A percentile compares a stretch with the other conserved stretches of the same genome.
Evolutionary conservation across 768 basidiomycete species (phyloP).

Genomic region (Auriscalpium orientale): DNA sequence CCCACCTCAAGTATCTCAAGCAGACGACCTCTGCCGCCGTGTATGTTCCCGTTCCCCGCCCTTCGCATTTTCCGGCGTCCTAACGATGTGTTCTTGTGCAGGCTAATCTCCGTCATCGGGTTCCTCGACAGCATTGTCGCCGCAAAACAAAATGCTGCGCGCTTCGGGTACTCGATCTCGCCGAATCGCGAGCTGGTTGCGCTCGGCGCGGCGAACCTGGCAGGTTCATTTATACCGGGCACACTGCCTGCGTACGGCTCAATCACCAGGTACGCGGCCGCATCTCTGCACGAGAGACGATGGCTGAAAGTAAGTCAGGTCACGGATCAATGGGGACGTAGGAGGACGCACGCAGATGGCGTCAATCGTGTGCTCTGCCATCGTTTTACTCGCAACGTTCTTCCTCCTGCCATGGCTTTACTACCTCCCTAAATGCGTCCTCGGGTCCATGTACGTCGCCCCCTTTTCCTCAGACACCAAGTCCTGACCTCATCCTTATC

Average conservation of each 20-base stretch:
- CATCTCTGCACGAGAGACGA: neutral
- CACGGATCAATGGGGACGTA: slow-evolving; percentile 84
- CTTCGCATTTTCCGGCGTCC: neutral
- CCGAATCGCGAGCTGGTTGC: slow-evolving; percentile 96
- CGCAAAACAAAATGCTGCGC: slow-evolving; percentile 84
- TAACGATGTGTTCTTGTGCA: slow-evolving; percentile 21
- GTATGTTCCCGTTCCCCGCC: slow-evolving; percentile 28
- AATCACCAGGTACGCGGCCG: slow-evolving; percentile 63
- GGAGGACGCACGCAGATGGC: slow-evolving; percentile 89
- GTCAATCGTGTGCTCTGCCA: slow-evolving; percentile 62
- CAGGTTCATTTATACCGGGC: slow-evolving; percentile 75
- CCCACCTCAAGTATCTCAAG: slow-evolving; percentile 57
- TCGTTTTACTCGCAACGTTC: slow-evolving; percentile 80
- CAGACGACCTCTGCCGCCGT: slow-evolving; percentile 82
- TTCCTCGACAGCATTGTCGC: slow-evolving; percentile 94
- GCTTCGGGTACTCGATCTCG: slow-evolving; percentile 82
- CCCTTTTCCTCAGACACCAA: slow-evolving; percentile 1
- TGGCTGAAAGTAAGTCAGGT: slow-evolving; percentile 28
- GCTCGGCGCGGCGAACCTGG: slow-evolving; percentile 77
- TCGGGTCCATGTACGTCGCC: slow-evolving; percentile 72
- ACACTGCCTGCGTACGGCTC: slow-evolving; percentile 90
- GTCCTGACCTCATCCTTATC: neutral
- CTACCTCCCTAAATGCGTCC: slow-evolving; percentile 83
- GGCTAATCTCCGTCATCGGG: slow-evolving; percentile 75
- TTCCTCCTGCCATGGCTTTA: slow-evolving; percentile 83